These are phyloP conservation scores for Cladosporium sp. DNA, from an alignment of 2,329 filamentous ascomycete species.

Conservation along the genomic window DNA sequence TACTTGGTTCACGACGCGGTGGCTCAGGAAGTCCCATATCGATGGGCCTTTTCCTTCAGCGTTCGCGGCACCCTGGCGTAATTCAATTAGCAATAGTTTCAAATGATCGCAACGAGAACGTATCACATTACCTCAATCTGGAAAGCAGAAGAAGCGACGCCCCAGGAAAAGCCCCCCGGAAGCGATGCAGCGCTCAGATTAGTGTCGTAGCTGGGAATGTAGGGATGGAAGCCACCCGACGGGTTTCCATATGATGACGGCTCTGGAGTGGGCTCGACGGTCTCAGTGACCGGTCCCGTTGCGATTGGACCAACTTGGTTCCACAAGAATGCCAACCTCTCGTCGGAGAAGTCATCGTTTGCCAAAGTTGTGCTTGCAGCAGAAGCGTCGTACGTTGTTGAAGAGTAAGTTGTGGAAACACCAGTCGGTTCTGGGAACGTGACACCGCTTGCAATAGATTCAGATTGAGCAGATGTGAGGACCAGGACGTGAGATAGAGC, in stretches of 20 bases:
- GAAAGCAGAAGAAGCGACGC: conserved; percentile 23
- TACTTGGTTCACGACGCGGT: conserved; percentile 31
- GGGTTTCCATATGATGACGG: conserved; percentile 29
- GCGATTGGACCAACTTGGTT: conserved; percentile 26
- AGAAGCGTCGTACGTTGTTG: conserved; percentile 39
- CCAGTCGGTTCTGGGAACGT: conserved; percentile 32
- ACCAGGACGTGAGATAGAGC: neutral
- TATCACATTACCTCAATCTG: conserved; percentile 21
- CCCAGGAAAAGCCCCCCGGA: conserved; percentile 15
- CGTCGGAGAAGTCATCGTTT: conserved; percentile 45
- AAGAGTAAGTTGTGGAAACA: conserved; percentile 25
- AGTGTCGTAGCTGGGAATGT: conserved; percentile 35
- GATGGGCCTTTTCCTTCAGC: conserved; percentile 25
- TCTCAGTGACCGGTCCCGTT: conserved; percentile 24
- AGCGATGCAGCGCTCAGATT: conserved; percentile 36
- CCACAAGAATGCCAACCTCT: conserved; percentile 40
- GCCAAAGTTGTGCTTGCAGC: conserved; percentile 41
- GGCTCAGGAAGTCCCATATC: conserved; percentile 34
- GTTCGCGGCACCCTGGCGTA: conserved; percentile 2
- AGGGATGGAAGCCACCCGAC: conserved; percentile 37
- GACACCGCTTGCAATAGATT: conserved; percentile 2
- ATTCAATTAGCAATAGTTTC: neutral
- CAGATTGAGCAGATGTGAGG: neutral
- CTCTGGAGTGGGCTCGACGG: conserved; percentile 30
- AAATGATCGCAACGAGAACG: too few relatives aligned